Conservation (phyloP, 371 early-diverging fungal genomes). For the Syncephalastrum sp. region DNA sequence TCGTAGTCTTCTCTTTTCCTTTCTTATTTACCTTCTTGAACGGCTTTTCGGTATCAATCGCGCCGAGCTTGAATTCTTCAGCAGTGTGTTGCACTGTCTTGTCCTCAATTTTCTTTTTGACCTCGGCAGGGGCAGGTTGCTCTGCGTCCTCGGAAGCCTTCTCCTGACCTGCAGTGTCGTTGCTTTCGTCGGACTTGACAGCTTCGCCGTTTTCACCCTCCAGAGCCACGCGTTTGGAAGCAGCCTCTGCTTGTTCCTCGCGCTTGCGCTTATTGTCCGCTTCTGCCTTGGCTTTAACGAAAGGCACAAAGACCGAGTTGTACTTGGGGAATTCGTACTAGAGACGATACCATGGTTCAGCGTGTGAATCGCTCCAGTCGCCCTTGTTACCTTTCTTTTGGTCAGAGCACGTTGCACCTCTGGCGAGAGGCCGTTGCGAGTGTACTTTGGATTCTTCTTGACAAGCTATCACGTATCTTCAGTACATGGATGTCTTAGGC, state of each 20-base stretch:
- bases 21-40: constrained; percentile 34
- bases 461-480: constrained; percentile 11
- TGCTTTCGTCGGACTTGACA: constrained; percentile 2
- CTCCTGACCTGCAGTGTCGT: constrained; percentile 6
- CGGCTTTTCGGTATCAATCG: constrained; percentile 30
- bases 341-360: not conserved
- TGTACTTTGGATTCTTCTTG: constrained; percentile 31
- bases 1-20: too few relatives aligned
- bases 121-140: constrained; percentile 15
- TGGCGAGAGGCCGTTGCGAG: constrained; percentile 37
- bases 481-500: not conserved
- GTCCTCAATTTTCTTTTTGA: constrained; percentile 17
- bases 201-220: not conserved
- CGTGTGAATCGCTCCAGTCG: not conserved
- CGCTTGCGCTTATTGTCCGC: not conserved
- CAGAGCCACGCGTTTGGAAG: too few relatives aligned
- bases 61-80: constrained; percentile 22
- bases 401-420: constrained; percentile 53
- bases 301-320: not conserved
- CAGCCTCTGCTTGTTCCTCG: not conserved
- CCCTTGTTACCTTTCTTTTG: constrained; percentile 27
- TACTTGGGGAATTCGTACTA: not conserved
- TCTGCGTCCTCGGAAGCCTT: not conserved
- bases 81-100: too few relatives aligned
- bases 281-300: not conserved